phyloP scores from a whole-genome alignment of 257 asterid species.

The Solanum pennellii region DNA sequence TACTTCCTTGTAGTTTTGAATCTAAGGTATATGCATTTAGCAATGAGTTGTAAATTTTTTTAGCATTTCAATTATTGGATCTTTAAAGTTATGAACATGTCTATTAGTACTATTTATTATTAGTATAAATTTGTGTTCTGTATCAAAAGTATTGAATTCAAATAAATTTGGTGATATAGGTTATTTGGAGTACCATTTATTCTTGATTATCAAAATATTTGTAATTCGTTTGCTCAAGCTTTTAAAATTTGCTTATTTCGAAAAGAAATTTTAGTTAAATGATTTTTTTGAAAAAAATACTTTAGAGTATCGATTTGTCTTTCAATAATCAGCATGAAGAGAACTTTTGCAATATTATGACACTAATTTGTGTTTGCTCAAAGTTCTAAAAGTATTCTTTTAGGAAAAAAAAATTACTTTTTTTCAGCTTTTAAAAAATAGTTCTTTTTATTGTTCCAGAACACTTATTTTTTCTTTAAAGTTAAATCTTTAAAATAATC shows the following conservation, averaged over 20 bases:
- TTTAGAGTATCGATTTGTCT: not conserved
- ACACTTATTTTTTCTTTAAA: not conserved
- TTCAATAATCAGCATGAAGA: not conserved
- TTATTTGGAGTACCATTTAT: not conserved
- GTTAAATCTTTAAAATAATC: not conserved
- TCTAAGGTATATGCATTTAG: too few relatives aligned
- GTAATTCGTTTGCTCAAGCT: not conserved
- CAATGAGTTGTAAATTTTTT: too few relatives aligned
- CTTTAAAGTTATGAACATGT: not conserved
- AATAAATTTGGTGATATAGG: not conserved
- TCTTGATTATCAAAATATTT: not conserved
- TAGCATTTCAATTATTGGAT: not conserved
- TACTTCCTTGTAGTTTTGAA: too few relatives aligned
- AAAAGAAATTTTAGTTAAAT: not conserved
- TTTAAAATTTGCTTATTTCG: not conserved
- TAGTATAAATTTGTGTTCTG: not conserved
- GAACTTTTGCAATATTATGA: not conserved
- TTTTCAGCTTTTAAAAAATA: not conserved
- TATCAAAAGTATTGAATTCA: not conserved
- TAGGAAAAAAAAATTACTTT: not conserved
- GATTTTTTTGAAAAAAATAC: not conserved
- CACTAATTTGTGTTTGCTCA: not conserved
- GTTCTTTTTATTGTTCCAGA: not conserved
- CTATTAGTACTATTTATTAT: not conserved
- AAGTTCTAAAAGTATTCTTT: not conserved